Evolutionary conservation across 1,284 basidiomycete genomes (phyloP).

Genomic region (Cutaneotrichosporon mucoides): DNA sequence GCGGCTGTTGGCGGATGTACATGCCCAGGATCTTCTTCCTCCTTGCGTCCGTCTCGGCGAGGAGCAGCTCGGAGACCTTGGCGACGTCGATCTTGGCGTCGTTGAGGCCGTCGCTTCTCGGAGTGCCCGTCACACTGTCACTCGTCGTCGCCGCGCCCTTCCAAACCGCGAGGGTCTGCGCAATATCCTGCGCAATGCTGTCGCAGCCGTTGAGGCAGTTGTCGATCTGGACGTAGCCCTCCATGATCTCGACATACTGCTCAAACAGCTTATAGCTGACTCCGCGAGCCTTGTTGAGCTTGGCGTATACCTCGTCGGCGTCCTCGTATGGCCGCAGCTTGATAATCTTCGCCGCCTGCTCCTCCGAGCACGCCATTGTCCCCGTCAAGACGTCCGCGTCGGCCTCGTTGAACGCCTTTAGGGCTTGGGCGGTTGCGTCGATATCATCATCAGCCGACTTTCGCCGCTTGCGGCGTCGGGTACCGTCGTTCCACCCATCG

Average conservation of each 20-base stretch:
- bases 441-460: conserved; percentile 31
- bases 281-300: conserved; percentile 86
- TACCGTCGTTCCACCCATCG: conserved; percentile 38
- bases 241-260: conserved; percentile 81
- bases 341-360: conserved; percentile 78
- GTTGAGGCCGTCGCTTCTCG: conserved; percentile 42
- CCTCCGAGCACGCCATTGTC: conserved; percentile 76
- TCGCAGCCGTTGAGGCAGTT: conserved; percentile 84
- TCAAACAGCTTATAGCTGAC: conserved; percentile 87
- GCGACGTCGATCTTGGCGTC: conserved; percentile 46
- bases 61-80: conserved; percentile 43
- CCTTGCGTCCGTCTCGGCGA: conserved; percentile 35
- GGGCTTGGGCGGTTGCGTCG: conserved; percentile 54
- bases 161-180: conserved; percentile 75
- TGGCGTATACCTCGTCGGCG: conserved; percentile 69
- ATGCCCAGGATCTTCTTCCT: conserved; percentile 45
- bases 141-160: conserved; percentile 50
- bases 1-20: conserved; percentile 70
- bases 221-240: conserved; percentile 88
- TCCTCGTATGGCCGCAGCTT: conserved; percentile 73
- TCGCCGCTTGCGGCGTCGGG: conserved; percentile 24
- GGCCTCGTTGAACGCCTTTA: conserved; percentile 83
- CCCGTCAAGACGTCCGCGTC: conserved; percentile 73
- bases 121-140: conserved; percentile 40
- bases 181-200: conserved; percentile 61